Evolutionary conservation across 1,284 basidiomycete genomes (phyloP).

Genomic region (Sporisorium graminicola): DNA sequence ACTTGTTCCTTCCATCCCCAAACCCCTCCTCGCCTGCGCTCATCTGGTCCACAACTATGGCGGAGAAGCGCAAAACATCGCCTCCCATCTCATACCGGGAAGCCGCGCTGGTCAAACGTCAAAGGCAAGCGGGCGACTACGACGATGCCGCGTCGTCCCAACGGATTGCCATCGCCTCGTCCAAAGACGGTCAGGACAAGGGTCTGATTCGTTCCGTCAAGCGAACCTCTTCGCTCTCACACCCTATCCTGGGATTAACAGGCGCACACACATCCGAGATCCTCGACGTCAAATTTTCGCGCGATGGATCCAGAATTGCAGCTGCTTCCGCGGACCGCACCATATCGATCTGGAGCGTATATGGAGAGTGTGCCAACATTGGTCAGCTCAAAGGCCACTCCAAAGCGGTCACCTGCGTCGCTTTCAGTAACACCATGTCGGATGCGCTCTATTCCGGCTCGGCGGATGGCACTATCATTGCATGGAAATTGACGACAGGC

Average conservation of each 20-base stretch:
- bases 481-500: conserved; percentile 59
- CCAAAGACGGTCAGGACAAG: conserved; percentile 55
- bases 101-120: conserved; percentile 58
- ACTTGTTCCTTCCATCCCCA: conserved; percentile 5
- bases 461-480: conserved; percentile 67
- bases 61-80: conserved; percentile 63
- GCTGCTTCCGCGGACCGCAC: conserved; percentile 62
- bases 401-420: conserved; percentile 63
- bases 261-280: conserved; percentile 64
- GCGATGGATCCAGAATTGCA: conserved; percentile 61
- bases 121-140: conserved; percentile 50
- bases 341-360: conserved; percentile 68
- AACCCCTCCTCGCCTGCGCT: neutral
- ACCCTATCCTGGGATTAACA: conserved; percentile 61
- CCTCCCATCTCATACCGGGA: conserved; percentile 47
- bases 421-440: conserved; percentile 49
- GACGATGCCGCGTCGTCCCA: conserved; percentile 23
- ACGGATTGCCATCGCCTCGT: conserved; percentile 57
- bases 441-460: conserved; percentile 63
- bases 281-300: conserved; percentile 63
- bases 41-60: conserved; percentile 39
- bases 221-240: conserved; percentile 55
- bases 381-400: conserved; percentile 64
- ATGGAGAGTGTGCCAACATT: conserved; percentile 63
- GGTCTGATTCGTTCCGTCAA: conserved; percentile 56